A percentile compares a stretch with the other conserved stretches of the same genome.
Evolutionary conservation across 164 flowering plant genomes (phyloP).

Genomic region (Magnolia changhungtana): DNA sequence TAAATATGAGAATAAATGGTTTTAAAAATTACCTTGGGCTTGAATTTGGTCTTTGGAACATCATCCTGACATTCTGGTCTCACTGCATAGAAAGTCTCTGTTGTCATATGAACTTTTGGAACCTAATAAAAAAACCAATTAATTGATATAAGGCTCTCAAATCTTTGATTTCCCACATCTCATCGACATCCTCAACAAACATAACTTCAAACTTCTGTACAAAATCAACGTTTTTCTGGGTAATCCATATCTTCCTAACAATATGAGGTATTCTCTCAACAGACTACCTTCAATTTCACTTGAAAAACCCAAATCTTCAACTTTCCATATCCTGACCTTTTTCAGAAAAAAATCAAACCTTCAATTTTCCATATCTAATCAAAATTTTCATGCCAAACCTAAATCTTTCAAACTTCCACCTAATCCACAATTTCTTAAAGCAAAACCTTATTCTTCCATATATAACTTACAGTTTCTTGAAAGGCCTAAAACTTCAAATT

Average conservation of each 20-base stretch:
- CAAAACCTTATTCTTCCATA: too few species aligned
- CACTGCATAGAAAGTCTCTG: constrained; percentile 40
- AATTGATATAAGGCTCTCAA: not conserved
- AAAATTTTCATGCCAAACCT: not conserved
- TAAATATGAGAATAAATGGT: not conserved
- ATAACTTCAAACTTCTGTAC: not conserved
- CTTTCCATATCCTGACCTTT: not conserved
- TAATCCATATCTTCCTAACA: not conserved
- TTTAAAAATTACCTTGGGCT: constrained; percentile 41
- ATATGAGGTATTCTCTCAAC: not conserved
- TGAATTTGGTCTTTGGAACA: constrained; percentile 62
- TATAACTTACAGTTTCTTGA: too few species aligned
- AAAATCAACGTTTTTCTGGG: not conserved
- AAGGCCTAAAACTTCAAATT: too few species aligned
- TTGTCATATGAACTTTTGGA: constrained; percentile 21
- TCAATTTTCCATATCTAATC: not conserved
- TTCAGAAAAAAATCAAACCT: not conserved
- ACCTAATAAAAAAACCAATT: not conserved
- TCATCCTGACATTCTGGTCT: constrained; percentile 61
- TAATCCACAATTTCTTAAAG: too few species aligned
- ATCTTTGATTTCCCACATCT: not conserved
- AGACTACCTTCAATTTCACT: not conserved
- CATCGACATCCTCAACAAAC: not conserved
- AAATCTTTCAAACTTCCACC: not conserved
- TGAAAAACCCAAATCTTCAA: constrained; percentile 4